These are phyloP conservation scores for Candida xyloterini DNA, from an alignment of 805 yeast genomes.

Conservation along the genomic window DNA sequence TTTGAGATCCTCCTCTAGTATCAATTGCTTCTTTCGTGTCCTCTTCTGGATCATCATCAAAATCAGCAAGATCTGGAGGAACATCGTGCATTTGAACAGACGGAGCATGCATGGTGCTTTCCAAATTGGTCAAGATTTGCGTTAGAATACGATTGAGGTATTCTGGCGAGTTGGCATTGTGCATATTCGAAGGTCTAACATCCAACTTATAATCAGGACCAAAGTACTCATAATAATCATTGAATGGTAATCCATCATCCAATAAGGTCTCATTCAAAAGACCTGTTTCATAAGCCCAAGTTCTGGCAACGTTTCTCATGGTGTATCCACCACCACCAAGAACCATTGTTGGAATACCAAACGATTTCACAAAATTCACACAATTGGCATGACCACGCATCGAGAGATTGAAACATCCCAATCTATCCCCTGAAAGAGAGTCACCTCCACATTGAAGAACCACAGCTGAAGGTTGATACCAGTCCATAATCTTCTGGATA, in stretches of 20 bases:
- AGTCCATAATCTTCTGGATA: slow-evolving; percentile 68
- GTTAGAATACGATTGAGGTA: slow-evolving; percentile 80
- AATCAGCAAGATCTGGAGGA: slow-evolving; percentile 84
- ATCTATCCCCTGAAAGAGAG: slow-evolving; percentile 89
- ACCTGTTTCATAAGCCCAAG: slow-evolving; percentile 95
- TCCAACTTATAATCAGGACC: slow-evolving; percentile 96
- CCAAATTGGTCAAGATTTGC: slow-evolving; percentile 73
- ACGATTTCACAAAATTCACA: slow-evolving; percentile 79
- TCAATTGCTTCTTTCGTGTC: slow-evolving; percentile 78
- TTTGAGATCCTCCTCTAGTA: slow-evolving; percentile 86
- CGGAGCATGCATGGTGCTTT: slow-evolving; percentile 94
- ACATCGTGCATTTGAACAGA: slow-evolving; percentile 90
- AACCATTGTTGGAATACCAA: slow-evolving; percentile 87
- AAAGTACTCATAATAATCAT: slow-evolving; percentile 94
- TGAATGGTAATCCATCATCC: slow-evolving; percentile 80
- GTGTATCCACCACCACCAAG: slow-evolving; percentile 99
- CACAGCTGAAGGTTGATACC: slow-evolving; percentile 94
- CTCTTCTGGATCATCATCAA: slow-evolving; percentile 77
- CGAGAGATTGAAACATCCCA: slow-evolving; percentile 93
- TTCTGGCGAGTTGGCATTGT: slow-evolving; percentile 91
- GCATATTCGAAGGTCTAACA: slow-evolving; percentile 94
- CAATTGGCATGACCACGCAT: slow-evolving; percentile 97
- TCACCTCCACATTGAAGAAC: slow-evolving; percentile 99
- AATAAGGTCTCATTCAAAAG: slow-evolving; percentile 74
- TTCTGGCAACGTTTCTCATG: slow-evolving; percentile 91